Percentiles rank a stretch among this genome's conserved stretches.
phyloP scores from a whole-genome alignment of 75 land plant genomes.

The Pinus albicaulis region DNA sequence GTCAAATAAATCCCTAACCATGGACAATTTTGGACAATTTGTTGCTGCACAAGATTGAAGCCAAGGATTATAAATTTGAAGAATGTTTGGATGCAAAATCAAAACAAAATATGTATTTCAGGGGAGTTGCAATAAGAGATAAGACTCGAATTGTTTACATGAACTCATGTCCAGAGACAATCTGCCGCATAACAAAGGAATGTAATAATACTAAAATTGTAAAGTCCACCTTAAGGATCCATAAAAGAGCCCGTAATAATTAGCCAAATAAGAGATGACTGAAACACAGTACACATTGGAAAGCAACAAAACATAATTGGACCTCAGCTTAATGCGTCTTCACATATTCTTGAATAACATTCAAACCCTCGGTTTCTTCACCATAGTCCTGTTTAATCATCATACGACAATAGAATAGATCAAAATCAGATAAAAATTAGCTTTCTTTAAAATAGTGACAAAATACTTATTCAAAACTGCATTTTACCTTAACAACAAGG shows the following conservation, averaged over 20 bases:
- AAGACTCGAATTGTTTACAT: not conserved
- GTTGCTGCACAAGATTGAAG: too few species aligned
- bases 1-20: too few species aligned
- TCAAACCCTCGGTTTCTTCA: slow-evolving; percentile 56
- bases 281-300: not conserved
- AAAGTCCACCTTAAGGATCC: not conserved
- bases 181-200: not conserved
- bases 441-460: not conserved
- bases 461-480: not conserved
- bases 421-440: not conserved
- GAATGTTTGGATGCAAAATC: too few species aligned
- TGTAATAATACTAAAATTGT: not conserved
- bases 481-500: slow-evolving; percentile 48
- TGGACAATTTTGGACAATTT: too few species aligned
- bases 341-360: slow-evolving; percentile 53
- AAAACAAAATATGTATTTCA: too few species aligned
- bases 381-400: slow-evolving; percentile 39
- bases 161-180: not conserved
- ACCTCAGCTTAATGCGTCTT: slow-evolving; percentile 26
- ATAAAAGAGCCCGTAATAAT: not conserved
- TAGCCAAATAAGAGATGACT: not conserved
- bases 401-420: too few species aligned
- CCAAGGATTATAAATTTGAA: too few species aligned
- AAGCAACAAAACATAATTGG: not conserved
- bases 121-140: too few species aligned